Evolutionary conservation across 2,329 filamentous ascomycete species (phyloP).

Genomic region (Ophiostoma ulmi): DNA sequence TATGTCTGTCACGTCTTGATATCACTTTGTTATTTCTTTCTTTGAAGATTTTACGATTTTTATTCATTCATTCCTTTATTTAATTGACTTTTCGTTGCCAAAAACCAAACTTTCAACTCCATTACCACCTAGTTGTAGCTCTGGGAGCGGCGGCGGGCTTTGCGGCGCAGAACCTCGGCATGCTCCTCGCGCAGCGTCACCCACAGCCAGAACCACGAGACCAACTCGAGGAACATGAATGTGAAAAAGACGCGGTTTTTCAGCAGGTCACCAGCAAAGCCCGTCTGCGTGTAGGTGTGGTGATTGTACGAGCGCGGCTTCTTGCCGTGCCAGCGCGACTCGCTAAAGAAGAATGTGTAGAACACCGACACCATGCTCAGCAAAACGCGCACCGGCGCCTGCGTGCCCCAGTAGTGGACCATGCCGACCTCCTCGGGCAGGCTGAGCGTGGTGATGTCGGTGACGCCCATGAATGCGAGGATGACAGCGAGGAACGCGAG

Average conservation of each 20-base stretch:
- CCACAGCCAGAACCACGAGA: slow-evolving; percentile 84
- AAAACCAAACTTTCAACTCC: background rate
- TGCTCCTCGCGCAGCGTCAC: slow-evolving; percentile 63
- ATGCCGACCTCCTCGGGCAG: slow-evolving; percentile 62
- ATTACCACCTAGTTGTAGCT: slow-evolving; percentile 4
- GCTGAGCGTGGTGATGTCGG: slow-evolving; percentile 61
- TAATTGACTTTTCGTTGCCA: no score
- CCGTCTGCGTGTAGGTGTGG: slow-evolving; percentile 36
- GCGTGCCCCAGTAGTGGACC: slow-evolving; percentile 60
- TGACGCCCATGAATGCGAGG: slow-evolving; percentile 56
- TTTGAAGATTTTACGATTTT: background rate
- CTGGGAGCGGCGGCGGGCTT: slow-evolving; percentile 32
- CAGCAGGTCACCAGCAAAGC: slow-evolving; percentile 57
- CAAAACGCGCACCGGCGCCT: slow-evolving; percentile 61
- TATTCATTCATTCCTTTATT: background rate
- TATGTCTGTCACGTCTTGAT: background rate
- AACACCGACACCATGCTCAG: slow-evolving; percentile 57
- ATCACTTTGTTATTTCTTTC: background rate
- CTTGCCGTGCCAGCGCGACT: slow-evolving; percentile 39
- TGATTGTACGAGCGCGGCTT: slow-evolving; percentile 33
- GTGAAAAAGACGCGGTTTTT: slow-evolving; percentile 83
- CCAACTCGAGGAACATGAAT: slow-evolving; percentile 76
- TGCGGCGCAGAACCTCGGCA: slow-evolving; percentile 38
- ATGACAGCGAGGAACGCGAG: slow-evolving; percentile 68
- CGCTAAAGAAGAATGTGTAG: slow-evolving; percentile 60